phyloP scores from a whole-genome alignment of 73 alveolate species.

The Halteria grandinella region DNA sequence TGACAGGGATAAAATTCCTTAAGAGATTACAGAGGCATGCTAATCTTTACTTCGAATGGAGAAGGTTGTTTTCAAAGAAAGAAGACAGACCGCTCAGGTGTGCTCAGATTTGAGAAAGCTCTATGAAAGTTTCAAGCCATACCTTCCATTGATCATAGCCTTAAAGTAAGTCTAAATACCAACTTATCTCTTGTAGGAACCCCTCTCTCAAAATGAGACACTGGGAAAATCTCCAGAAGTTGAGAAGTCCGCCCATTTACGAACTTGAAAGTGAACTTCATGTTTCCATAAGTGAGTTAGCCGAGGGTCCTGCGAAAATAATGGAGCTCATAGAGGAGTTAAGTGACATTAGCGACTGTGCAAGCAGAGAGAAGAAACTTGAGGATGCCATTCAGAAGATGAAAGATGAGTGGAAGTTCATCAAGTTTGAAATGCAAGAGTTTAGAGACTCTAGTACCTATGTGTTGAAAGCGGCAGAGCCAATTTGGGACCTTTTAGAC shows the following conservation, averaged over 20 bases:
- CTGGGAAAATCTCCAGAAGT: conserved; percentile 72
- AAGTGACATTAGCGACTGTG: conserved; percentile 88
- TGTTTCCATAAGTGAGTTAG: conserved; percentile 55
- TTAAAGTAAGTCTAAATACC: too few species aligned
- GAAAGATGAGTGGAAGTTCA: conserved; percentile 91
- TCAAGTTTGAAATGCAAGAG: conserved; percentile 82
- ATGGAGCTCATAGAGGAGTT: conserved; percentile 87
- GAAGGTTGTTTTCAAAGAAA: conserved; percentile 72
- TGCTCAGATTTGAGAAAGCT: conserved; percentile 49
- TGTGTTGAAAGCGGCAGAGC: conserved; percentile 90
- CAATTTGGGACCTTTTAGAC: conserved; percentile 90
- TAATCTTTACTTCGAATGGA: conserved; percentile 72
- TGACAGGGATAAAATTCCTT: conserved; percentile 52
- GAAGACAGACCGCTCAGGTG: conserved; percentile 53
- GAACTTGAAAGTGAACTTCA: conserved; percentile 74
- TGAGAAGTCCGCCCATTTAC: conserved; percentile 50
- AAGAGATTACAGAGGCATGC: conserved; percentile 75
- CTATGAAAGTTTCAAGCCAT: conserved; percentile 80
- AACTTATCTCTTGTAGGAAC: too few species aligned
- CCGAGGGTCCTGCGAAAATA: conserved; percentile 77
- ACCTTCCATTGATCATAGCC: conserved; percentile 76
- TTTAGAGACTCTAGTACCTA: conserved; percentile 87
- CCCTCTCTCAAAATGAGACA: conserved; percentile 79
- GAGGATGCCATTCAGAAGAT: conserved; percentile 87
- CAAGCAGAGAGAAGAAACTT: conserved; percentile 89